phyloP scores from a whole-genome alignment of 2,329 filamentous ascomycete genomes.

The Colletotrichum musae region DNA sequence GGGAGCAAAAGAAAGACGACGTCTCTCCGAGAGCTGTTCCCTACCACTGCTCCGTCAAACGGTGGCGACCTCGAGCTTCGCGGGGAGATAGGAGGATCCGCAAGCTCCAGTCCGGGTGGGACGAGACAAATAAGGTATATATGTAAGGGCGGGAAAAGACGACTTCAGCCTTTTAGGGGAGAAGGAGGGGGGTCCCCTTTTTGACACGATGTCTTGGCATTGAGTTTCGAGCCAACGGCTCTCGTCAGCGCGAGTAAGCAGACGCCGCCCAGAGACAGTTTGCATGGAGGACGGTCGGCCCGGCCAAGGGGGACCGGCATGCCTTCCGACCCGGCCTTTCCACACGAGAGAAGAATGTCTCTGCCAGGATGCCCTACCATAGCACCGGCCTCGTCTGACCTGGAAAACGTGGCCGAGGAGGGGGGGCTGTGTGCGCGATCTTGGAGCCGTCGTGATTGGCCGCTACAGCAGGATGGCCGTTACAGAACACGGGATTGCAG shows the following conservation, averaged over 20 bases:
- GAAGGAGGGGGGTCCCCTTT: background rate
- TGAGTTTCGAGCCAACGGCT: constrained; percentile 18
- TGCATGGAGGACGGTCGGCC: background rate
- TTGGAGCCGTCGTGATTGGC: constrained; percentile 1
- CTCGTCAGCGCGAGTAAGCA: constrained; percentile 10
- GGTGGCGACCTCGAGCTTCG: background rate
- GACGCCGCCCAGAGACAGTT: no score
- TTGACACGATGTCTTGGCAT: constrained; percentile 21
- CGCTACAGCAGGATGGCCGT: background rate
- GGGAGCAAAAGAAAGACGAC: background rate
- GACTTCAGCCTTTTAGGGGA: background rate
- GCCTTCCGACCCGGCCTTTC: no score
- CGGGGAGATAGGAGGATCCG: no score
- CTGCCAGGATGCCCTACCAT: no score
- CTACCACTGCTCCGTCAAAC: background rate
- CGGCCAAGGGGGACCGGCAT: no score
- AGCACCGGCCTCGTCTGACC: no score
- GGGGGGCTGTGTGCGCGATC: background rate
- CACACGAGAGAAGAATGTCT: no score
- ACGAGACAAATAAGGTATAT: background rate
- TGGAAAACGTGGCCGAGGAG: background rate
- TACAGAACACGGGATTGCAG: background rate
- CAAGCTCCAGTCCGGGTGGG: background rate
- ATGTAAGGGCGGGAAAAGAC: background rate
- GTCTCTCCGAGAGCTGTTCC: background rate